phyloP scores from a whole-genome alignment of 2,329 filamentous ascomycete genomes.

The Dactylellina sp. region DNA sequence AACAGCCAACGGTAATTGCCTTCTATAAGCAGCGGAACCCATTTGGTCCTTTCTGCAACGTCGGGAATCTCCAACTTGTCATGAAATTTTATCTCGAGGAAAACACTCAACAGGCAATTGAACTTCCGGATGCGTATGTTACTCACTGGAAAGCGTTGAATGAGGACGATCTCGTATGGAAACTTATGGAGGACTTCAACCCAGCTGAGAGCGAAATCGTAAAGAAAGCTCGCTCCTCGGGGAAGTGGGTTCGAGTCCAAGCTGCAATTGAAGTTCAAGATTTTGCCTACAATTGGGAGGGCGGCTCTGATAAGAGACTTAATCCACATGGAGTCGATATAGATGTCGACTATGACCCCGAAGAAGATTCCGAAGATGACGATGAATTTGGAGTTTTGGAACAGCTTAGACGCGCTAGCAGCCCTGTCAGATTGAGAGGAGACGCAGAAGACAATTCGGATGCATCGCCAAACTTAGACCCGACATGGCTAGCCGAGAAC shows the following conservation, averaged over 20 bases:
- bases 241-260: background rate
- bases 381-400: slow-evolving; percentile 1
- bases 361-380: background rate
- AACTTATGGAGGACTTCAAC: background rate
- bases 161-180: slow-evolving; percentile 9
- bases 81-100: background rate
- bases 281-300: slow-evolving; percentile 22
- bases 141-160: slow-evolving; percentile 28
- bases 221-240: background rate
- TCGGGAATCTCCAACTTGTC: slow-evolving; percentile 11
- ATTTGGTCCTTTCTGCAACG: slow-evolving; percentile 18
- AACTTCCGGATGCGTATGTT: background rate
- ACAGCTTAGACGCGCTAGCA: too few relatives aligned
- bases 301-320: background rate
- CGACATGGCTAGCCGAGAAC: slow-evolving; percentile 9
- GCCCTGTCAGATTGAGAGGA: background rate
- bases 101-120: slow-evolving; percentile 17
- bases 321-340: background rate
- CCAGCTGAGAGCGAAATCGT: background rate
- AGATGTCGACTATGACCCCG: background rate
- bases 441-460: background rate
- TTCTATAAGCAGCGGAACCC: slow-evolving; percentile 21
- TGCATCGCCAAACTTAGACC: background rate
- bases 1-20: slow-evolving; percentile 12
- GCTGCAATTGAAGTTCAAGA: slow-evolving; percentile 6